Percentiles rank a stretch among this genome's conserved stretches.
These are phyloP conservation scores for Amauroascus niger DNA, from an alignment of 2,329 filamentous ascomycete genomes.

Conservation along the genomic window DNA sequence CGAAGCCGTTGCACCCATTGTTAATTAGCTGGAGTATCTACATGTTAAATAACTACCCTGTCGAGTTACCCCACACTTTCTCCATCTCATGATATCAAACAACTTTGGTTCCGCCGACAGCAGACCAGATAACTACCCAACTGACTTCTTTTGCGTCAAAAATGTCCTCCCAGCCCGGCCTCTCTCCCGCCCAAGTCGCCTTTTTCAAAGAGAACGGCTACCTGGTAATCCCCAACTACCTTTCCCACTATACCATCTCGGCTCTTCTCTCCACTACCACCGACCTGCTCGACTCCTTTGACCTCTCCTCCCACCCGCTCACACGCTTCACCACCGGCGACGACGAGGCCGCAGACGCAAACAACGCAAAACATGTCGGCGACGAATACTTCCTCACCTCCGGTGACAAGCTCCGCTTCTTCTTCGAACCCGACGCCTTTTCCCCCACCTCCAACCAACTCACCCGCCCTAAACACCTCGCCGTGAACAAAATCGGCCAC, in stretches of 20 bases:
- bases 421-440: slow-evolving; percentile 94
- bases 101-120: too few species aligned
- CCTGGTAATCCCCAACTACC: slow-evolving; percentile 71
- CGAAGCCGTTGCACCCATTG: too few species aligned
- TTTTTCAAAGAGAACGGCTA: slow-evolving; percentile 78
- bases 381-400: slow-evolving; percentile 89
- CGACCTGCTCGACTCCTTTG: slow-evolving; percentile 62
- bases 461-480: slow-evolving; percentile 65
- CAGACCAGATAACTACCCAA: too few species aligned
- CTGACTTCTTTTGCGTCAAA: background rate
- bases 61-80: too few species aligned
- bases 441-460: slow-evolving; percentile 50
- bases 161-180: slow-evolving; percentile 25
- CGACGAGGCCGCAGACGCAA: slow-evolving; percentile 44
- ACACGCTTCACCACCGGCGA: slow-evolving; percentile 86
- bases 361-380: slow-evolving; percentile 58
- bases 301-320: slow-evolving; percentile 76
- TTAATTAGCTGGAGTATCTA: too few species aligned
- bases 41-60: too few species aligned
- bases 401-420: slow-evolving; percentile 88
- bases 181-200: slow-evolving; percentile 60
- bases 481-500: slow-evolving; percentile 86
- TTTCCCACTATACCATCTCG: slow-evolving; percentile 55
- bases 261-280: slow-evolving; percentile 66
- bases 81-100: too few species aligned